These are phyloP conservation scores for Penicillium alfredii DNA, from an alignment of 495 filamentous ascomycete genomes.

Conservation along the genomic window DNA sequence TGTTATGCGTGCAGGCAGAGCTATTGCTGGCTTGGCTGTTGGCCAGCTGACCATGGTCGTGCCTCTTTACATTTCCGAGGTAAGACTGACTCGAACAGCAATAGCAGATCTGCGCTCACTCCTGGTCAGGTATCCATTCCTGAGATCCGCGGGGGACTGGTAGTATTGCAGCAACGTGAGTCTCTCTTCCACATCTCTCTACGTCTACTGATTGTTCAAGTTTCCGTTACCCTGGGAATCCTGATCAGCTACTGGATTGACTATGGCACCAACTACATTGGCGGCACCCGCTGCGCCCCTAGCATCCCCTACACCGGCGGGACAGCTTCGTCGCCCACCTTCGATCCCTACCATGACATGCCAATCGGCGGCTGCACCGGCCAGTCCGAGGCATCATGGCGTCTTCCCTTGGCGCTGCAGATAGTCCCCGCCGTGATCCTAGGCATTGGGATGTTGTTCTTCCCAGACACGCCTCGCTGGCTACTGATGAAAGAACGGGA, in stretches of 20 bases:
- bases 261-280: slow-evolving; percentile 47
- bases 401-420: slow-evolving; percentile 59
- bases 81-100: slow-evolving; percentile 27
- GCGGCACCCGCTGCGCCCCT: slow-evolving; percentile 36
- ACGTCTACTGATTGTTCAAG: slow-evolving; percentile 9
- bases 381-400: slow-evolving; percentile 67
- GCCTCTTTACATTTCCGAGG: slow-evolving; percentile 36
- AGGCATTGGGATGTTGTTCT: slow-evolving; percentile 66
- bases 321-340: slow-evolving; percentile 35
- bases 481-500: slow-evolving; percentile 68
- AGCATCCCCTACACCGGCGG: slow-evolving; percentile 62
- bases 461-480: slow-evolving; percentile 82
- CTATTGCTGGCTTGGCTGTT: slow-evolving; percentile 54
- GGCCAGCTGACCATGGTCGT: slow-evolving; percentile 41
- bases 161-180: slow-evolving; percentile 67
- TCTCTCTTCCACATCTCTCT: not conserved
- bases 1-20: slow-evolving; percentile 54
- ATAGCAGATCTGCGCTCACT: slow-evolving; percentile 11
- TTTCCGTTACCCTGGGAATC: slow-evolving; percentile 79
- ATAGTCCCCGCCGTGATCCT: slow-evolving; percentile 55
- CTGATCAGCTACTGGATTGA: slow-evolving; percentile 82
- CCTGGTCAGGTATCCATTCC: slow-evolving; percentile 45
- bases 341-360: slow-evolving; percentile 41
- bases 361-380: slow-evolving; percentile 31
- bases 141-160: slow-evolving; percentile 63